A percentile compares a stretch with the other conserved stretches of the same genome.
Evolutionary conservation across 2,329 filamentous ascomycete species (phyloP).

Genomic region (Colletotrichum sp.): DNA sequence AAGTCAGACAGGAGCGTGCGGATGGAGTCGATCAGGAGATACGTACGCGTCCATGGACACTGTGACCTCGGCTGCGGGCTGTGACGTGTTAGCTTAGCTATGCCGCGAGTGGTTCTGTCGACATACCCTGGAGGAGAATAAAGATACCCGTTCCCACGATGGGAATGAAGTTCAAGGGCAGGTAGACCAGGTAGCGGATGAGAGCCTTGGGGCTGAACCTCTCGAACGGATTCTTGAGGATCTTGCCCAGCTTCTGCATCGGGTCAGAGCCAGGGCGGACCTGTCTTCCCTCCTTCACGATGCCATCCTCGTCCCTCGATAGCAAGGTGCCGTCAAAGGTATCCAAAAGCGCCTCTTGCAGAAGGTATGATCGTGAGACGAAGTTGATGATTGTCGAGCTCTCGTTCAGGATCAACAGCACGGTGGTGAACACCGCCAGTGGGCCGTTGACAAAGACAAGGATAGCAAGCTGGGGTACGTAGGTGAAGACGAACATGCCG

Average conservation of each 20-base stretch:
- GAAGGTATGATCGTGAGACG: constrained; percentile 71
- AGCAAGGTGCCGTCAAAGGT: constrained; percentile 82
- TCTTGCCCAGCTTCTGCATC: constrained; percentile 61
- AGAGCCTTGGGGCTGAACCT: constrained; percentile 66
- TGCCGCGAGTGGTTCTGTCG: constrained; percentile 24
- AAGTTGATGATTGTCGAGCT: constrained; percentile 63
- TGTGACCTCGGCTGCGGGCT: constrained; percentile 47
- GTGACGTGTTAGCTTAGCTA: background rate
- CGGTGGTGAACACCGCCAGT: constrained; percentile 74
- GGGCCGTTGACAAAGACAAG: constrained; percentile 87
- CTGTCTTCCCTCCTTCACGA: constrained; percentile 79
- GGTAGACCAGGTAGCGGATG: constrained; percentile 81
- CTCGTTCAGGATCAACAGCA: constrained; percentile 70
- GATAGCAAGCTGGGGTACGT: constrained; percentile 82
- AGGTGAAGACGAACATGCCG: constrained; percentile 88
- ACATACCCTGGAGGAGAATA: constrained; percentile 72
- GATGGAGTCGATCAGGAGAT: background rate
- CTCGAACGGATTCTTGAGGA: constrained; percentile 62
- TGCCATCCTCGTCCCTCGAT: constrained; percentile 52
- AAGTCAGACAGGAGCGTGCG: background rate
- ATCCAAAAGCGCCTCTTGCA: constrained; percentile 84
- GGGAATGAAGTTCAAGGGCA: constrained; percentile 93
- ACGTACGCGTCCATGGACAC: constrained; percentile 60
- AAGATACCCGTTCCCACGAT: constrained; percentile 85
- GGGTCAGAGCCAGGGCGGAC: constrained; percentile 67